phyloP scores from a whole-genome alignment of 139 green algal genomes.

The Asterochloris sp. region DNA sequence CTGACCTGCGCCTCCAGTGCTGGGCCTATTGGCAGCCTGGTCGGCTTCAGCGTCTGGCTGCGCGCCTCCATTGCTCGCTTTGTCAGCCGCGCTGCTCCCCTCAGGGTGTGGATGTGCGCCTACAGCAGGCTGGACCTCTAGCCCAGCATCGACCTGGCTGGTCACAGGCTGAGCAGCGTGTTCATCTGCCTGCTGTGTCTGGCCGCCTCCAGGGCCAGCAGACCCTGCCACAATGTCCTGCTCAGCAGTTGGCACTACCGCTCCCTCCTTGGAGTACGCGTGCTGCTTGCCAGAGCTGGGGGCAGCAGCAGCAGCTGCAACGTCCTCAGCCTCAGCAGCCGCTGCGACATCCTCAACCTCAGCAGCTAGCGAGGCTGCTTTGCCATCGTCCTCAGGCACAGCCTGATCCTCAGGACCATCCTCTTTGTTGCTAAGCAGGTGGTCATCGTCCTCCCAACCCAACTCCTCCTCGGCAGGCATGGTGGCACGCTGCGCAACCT shows the following conservation, averaged over 20 bases:
- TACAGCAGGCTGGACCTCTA: too few species aligned
- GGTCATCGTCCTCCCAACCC: constrained; percentile 51
- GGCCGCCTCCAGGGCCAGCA: neutral
- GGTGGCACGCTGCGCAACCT: constrained; percentile 50
- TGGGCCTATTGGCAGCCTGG: too few species aligned
- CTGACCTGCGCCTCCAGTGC: too few species aligned
- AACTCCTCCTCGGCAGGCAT: constrained; percentile 45
- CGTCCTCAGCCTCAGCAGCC: neutral
- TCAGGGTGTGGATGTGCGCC: too few species aligned
- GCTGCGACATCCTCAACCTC: too few species aligned
- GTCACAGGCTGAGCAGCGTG: neutral
- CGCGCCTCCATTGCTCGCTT: too few species aligned
- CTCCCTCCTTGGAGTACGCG: too few species aligned
- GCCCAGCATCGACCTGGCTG: too few species aligned
- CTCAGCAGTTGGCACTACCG: neutral
- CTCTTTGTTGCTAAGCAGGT: neutral
- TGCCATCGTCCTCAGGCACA: neutral
- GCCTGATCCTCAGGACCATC: neutral
- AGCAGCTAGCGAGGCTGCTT: neutral
- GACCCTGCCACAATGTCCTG: neutral
- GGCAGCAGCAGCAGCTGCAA: too few species aligned
- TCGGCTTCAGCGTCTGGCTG: too few species aligned
- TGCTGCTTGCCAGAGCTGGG: too few species aligned
- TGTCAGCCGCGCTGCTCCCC: too few species aligned
- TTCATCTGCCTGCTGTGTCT: neutral